These are phyloP conservation scores for Sugiyamaella paludigena DNA, from an alignment of 1,139 yeast species.

Conservation along the genomic window DNA sequence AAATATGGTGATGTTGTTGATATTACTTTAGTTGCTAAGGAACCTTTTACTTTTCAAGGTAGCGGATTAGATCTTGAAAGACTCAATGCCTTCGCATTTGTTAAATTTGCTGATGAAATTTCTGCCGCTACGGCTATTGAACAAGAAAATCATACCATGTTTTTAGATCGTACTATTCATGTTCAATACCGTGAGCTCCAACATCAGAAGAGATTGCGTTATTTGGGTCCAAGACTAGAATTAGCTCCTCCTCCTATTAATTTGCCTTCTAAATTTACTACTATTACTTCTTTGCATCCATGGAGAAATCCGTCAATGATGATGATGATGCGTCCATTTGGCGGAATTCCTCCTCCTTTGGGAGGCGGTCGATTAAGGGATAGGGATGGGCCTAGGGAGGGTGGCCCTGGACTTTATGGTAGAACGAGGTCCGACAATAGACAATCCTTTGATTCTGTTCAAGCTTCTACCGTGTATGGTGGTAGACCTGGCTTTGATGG, in stretches of 20 bases:
- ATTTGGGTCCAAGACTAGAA: slow-evolving; percentile 21
- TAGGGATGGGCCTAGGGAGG: background rate
- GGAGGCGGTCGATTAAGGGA: background rate
- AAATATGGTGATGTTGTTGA: slow-evolving; percentile 63
- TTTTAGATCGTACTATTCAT: slow-evolving; percentile 71
- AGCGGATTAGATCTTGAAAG: background rate
- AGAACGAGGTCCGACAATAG: background rate
- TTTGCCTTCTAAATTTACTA: slow-evolving; percentile 18
- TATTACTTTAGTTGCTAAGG: slow-evolving; percentile 22
- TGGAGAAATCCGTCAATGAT: slow-evolving; percentile 2
- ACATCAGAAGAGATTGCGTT: slow-evolving; percentile 22
- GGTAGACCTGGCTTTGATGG: background rate
- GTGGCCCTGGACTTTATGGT: too few relatives aligned
- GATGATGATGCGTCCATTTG: background rate
- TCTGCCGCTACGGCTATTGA: slow-evolving; percentile 32
- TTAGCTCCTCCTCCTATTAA: slow-evolving; percentile 31
- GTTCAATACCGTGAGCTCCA: slow-evolving; percentile 75
- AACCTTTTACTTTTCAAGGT: slow-evolving; percentile 2
- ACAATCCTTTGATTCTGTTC: background rate
- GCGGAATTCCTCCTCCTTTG: background rate
- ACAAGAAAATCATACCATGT: slow-evolving; percentile 69
- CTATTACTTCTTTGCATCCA: slow-evolving; percentile 5
- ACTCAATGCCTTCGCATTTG: slow-evolving; percentile 63
- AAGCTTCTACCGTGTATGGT: background rate
- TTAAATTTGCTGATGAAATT: slow-evolving; percentile 59